A percentile compares a stretch with the other conserved stretches of the same genome.
These are phyloP conservation scores for Verticillium longisporum DNA, from an alignment of 2,329 filamentous ascomycete species.

Conservation along the genomic window DNA sequence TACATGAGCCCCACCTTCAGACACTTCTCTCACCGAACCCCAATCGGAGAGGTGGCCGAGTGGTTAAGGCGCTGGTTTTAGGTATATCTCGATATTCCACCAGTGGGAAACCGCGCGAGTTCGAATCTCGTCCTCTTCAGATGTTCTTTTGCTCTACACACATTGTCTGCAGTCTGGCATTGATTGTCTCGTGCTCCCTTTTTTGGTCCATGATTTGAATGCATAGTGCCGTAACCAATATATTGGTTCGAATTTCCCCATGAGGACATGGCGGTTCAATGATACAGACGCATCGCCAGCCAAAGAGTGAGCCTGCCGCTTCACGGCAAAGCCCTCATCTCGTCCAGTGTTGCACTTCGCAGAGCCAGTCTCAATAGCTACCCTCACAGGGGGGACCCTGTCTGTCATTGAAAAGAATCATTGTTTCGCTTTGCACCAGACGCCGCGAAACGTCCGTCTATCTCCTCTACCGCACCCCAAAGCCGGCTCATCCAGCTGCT, in stretches of 20 bases:
- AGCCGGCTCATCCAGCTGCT: not conserved
- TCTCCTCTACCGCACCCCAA: not conserved
- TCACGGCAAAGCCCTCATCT: too few species aligned
- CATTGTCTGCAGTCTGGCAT: not conserved
- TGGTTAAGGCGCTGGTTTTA: slow-evolving; percentile 53
- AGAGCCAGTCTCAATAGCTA: too few species aligned
- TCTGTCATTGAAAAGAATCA: not conserved
- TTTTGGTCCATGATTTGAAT: not conserved
- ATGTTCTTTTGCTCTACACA: not conserved
- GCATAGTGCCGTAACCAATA: too few species aligned
- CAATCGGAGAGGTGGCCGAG: slow-evolving; percentile 34
- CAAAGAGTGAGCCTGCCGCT: too few species aligned
- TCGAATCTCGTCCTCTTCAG: slow-evolving; percentile 10
- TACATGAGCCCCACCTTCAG: not conserved
- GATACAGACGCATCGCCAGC: too few species aligned
- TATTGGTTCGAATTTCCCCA: too few species aligned
- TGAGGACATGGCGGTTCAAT: too few species aligned
- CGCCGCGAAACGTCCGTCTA: not conserved
- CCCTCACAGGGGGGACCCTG: too few species aligned
- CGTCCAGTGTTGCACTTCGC: too few species aligned
- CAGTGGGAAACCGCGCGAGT: slow-evolving; percentile 13
- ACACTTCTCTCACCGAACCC: not conserved
- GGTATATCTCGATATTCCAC: slow-evolving; percentile 16
- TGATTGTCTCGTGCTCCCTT: not conserved
- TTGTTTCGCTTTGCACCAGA: not conserved